Evolutionary conservation across 1,284 basidiomycete genomes (phyloP).

Genomic region (Tetrapyrgos nigripes): DNA sequence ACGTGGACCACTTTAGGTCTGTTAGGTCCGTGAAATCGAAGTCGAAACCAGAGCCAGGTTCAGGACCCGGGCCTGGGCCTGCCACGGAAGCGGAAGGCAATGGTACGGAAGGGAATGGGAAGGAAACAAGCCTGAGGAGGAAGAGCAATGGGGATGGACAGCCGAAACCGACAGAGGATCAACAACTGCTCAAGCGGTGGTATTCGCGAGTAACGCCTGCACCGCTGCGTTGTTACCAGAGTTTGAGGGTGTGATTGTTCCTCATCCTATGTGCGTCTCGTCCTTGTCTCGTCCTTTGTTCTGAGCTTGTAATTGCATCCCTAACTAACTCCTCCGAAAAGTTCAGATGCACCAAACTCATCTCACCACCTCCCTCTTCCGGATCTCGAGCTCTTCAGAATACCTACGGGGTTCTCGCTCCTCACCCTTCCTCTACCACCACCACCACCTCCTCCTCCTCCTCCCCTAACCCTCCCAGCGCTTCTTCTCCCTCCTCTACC

Average conservation of each 20-base stretch:
- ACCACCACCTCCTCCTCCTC: too few relatives aligned
- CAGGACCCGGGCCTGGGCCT: too few relatives aligned
- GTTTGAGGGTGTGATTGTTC: slow-evolving; percentile 16
- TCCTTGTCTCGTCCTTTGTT: slow-evolving; percentile 6
- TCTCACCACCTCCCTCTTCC: background rate
- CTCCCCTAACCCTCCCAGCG: too few relatives aligned
- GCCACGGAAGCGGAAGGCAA: too few relatives aligned
- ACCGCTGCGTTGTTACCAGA: slow-evolving; percentile 29
- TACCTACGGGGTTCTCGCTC: slow-evolving; percentile 9
- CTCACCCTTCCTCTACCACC: too few relatives aligned
- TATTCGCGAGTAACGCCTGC: slow-evolving; percentile 46
- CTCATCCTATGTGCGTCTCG: slow-evolving; percentile 12
- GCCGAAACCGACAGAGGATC: slow-evolving; percentile 31
- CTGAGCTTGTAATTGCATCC: background rate
- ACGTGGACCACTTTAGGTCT: slow-evolving; percentile 25
- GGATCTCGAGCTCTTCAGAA: background rate
- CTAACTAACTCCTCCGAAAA: background rate
- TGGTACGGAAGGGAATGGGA: background rate
- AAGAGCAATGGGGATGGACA: slow-evolving; percentile 20
- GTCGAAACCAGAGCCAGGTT: background rate
- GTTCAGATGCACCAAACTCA: slow-evolving; percentile 1
- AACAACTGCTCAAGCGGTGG: slow-evolving; percentile 28
- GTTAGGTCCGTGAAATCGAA: too few relatives aligned
- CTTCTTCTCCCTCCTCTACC: too few relatives aligned
- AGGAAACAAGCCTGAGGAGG: too few relatives aligned